These are phyloP conservation scores for Aspergillus proliferans DNA, from an alignment of 2,329 filamentous ascomycete species.

Conservation along the genomic window DNA sequence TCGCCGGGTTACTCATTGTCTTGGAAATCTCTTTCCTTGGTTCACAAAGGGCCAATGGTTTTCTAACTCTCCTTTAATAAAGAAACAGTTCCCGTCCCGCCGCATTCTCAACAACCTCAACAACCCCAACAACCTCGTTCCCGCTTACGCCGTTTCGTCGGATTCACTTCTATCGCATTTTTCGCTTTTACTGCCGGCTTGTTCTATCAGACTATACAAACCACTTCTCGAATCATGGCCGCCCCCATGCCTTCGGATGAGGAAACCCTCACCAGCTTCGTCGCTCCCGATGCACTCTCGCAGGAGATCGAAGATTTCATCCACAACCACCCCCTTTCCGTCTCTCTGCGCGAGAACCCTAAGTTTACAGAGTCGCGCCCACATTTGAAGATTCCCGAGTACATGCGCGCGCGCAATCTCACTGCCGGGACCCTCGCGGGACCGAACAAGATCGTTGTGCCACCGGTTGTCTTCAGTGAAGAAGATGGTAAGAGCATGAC, in stretches of 20 bases:
- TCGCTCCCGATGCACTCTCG: conserved; percentile 47
- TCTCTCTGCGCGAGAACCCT: conserved; percentile 60
- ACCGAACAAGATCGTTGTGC: conserved; percentile 68
- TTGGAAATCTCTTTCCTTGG: not conserved
- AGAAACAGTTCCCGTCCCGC: conserved; percentile 1
- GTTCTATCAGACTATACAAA: conserved; percentile 19
- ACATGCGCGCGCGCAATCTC: conserved; percentile 66
- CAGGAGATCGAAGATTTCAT: conserved; percentile 66
- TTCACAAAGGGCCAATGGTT: too few species aligned
- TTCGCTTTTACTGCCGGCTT: conserved; percentile 29
- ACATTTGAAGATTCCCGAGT: conserved; percentile 74
- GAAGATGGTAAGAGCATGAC: conserved; percentile 63
- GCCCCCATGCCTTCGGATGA: conserved; percentile 55
- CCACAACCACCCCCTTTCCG: conserved; percentile 65
- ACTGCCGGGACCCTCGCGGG: conserved; percentile 76
- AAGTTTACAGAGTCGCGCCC: conserved; percentile 71
- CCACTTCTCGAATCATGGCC: conserved; percentile 29
- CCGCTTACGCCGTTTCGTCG: conserved; percentile 28
- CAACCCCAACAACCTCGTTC: conserved; percentile 15
- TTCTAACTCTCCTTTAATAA: not conserved
- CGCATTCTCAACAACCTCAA: conserved; percentile 8
- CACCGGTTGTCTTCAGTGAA: conserved; percentile 72
- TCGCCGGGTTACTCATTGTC: not conserved
- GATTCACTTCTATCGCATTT: conserved; percentile 31
- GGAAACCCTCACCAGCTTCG: conserved; percentile 65